Evolutionary conservation across 441 rosid genomes (phyloP).

Genomic region (Manihot esculenta): DNA sequence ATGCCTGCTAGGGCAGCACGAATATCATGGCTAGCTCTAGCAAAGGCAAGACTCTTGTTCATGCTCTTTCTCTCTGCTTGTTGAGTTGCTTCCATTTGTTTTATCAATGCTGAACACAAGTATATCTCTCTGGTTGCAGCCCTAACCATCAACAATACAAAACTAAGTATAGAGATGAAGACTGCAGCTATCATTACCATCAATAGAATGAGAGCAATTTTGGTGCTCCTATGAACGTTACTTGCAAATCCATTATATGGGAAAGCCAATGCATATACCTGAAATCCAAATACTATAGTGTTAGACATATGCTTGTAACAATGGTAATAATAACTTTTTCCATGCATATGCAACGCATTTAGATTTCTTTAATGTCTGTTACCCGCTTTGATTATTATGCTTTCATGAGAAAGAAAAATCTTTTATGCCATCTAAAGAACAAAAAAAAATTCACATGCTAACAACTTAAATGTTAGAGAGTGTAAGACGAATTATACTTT

Average conservation of each 20-base stretch:
- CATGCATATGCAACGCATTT: no score
- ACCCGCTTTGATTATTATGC: no score
- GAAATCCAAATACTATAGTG: slow-evolving; percentile 16
- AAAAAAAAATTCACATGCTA: no score
- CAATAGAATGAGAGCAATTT: slow-evolving; percentile 30
- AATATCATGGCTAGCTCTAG: slow-evolving; percentile 80
- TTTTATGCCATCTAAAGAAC: no score
- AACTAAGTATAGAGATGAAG: slow-evolving; percentile 28
- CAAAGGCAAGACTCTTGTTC: slow-evolving; percentile 74
- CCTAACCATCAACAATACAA: slow-evolving; percentile 36
- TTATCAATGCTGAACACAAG: slow-evolving; percentile 48
- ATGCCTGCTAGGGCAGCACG: slow-evolving; percentile 65
- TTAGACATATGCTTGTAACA: not conserved
- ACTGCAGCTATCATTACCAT: slow-evolving; percentile 24
- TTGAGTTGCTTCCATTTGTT: slow-evolving; percentile 77
- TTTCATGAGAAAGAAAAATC: no score
- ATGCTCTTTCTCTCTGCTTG: slow-evolving; percentile 81
- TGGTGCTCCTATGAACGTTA: slow-evolving; percentile 22
- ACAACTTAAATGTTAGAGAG: no score
- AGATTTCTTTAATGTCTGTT: no score
- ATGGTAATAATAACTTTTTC: no score
- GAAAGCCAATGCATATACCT: slow-evolving; percentile 57
- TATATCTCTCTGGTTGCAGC: slow-evolving; percentile 47
- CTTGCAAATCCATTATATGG: slow-evolving; percentile 34
- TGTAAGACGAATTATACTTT: no score